phyloP scores from a whole-genome alignment of 2,329 filamentous ascomycete genomes.

The Ophiostoma novo-ulmi region DNA sequence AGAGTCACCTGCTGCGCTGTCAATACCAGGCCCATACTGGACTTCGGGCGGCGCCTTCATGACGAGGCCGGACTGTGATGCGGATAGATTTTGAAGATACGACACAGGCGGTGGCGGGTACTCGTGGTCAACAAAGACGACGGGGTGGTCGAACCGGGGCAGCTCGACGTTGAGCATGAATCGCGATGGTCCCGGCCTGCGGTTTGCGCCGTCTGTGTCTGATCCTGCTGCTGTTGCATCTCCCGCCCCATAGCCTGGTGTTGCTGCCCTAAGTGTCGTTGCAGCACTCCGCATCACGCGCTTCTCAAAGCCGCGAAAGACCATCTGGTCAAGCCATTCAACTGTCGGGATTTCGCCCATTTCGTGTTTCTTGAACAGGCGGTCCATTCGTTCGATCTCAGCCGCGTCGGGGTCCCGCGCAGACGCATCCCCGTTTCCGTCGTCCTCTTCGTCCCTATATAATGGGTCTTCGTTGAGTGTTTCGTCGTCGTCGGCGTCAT shows the following conservation, averaged over 20 bases:
- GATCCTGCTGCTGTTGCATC: slow-evolving; percentile 31
- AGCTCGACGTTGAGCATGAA: slow-evolving; percentile 88
- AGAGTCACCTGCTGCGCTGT: slow-evolving; percentile 39
- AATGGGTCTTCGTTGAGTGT: slow-evolving; percentile 29
- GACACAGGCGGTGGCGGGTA: slow-evolving; percentile 83
- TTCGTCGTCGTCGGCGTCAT: slow-evolving; percentile 34
- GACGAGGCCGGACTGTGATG: slow-evolving; percentile 62
- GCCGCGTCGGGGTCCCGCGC: slow-evolving; percentile 64
- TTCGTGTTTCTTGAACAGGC: slow-evolving; percentile 92
- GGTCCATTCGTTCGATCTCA: slow-evolving; percentile 84
- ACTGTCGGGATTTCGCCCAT: slow-evolving; percentile 92
- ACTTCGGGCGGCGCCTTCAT: slow-evolving; percentile 81
- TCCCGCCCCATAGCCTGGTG: slow-evolving; percentile 38
- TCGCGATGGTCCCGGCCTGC: slow-evolving; percentile 45
- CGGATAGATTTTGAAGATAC: slow-evolving; percentile 59
- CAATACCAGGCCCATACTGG: slow-evolving; percentile 80
- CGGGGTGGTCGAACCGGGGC: slow-evolving; percentile 88
- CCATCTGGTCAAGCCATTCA: slow-evolving; percentile 92
- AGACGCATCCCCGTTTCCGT: slow-evolving; percentile 41
- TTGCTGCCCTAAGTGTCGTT: slow-evolving; percentile 55
- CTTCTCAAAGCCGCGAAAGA: slow-evolving; percentile 86
- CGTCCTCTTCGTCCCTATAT: slow-evolving; percentile 38
- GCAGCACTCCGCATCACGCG: slow-evolving; percentile 54
- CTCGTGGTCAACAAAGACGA: slow-evolving; percentile 91
- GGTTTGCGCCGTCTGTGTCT: slow-evolving; percentile 34